Evolutionary conservation across 345 rosid genomes (phyloP), one percentile per base, ranked within the genome.

Genomic region (Cochlearia excelsa): DNA sequence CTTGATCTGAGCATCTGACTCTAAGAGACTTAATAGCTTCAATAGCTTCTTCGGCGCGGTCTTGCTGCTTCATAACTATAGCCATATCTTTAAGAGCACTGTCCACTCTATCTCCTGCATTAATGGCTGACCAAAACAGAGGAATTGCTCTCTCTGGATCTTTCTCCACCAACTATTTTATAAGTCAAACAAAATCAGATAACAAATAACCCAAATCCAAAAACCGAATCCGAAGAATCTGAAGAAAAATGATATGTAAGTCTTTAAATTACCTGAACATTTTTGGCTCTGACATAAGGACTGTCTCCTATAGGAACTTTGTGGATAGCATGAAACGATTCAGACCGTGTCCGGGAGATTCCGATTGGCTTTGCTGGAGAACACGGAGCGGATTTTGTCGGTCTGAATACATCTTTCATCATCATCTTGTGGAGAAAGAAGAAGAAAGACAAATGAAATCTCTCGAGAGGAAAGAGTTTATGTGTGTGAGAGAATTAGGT

Each of bases 271-370:
- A 79, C 99, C 84, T 93, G 97, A 59, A 89, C 95, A 63, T 93
- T 85, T 60, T 93, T 93, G 39, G 99, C 99, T 35, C 86, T 80
- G 30, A 93, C 97, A 53, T 93, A 93, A 50, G 97, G 99, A 69
- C 80, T 54, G 68, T 93, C 99, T 43, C 99, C 99, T 3, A 86
- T 67, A 9, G 97, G 99, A 42, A 93, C 97, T 54, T 93, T 93
- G 72, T 86, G 95, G 61, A 90, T 74, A 7, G 86, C 81, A 26
- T 89, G 97, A 66, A 89, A 93, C 7, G 95, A 89, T 61, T 83
- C 99, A 1, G 94, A 89, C 8, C 93, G 84, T 43, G 88, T 89
- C 62, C 97, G 82, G n/a, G 77, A 77, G 16, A 87, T 61, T 6
- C 78, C 88, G 0, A 85, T 77, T 9, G 95, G 97, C 80, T 93